A percentile compares a stretch with the other conserved stretches of the same genome.
phyloP scores from a whole-genome alignment of 768 basidiomycete species.

The Suillus tomentosus region DNA sequence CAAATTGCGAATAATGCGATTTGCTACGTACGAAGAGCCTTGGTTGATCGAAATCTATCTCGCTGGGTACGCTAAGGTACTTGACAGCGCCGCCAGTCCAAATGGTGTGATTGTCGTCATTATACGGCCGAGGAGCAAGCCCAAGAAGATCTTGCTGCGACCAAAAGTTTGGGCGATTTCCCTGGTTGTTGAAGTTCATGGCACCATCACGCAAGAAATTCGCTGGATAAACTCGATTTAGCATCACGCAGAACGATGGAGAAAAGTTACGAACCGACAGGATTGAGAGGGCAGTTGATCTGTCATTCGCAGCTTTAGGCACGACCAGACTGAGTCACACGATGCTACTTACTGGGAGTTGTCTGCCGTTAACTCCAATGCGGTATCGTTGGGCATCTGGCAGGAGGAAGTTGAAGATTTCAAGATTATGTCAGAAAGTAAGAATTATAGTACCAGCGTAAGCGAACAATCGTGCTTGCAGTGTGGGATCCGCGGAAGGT shows the following conservation, averaged over 20 bases:
- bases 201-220: conserved; percentile 42
- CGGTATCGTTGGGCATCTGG: conserved; percentile 43
- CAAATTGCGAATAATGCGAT: neutral
- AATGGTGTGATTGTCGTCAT: conserved; percentile 42
- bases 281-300: conserved; percentile 41
- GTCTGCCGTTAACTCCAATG: conserved; percentile 40
- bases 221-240: conserved; percentile 21
- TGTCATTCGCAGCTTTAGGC: conserved; percentile 11
- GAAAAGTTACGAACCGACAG: conserved; percentile 32
- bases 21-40: conserved; percentile 30
- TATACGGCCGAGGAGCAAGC: conserved; percentile 35
- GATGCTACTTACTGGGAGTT: conserved; percentile 33
- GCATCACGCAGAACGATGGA: no score
- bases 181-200: conserved; percentile 41
- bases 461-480: conserved; percentile 59
- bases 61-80: conserved; percentile 36
- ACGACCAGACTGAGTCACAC: neutral
- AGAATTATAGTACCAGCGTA: conserved; percentile 44
- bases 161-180: conserved; percentile 41
- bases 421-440: neutral
- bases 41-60: conserved; percentile 43
- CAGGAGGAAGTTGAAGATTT: neutral
- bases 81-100: conserved; percentile 45
- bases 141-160: conserved; percentile 38
- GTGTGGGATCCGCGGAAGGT: conserved; percentile 56